Evolutionary conservation across 805 yeast genomes (phyloP), one percentile per base, ranked within the genome.

Genomic region (Ogataea trehalophila): DNA sequence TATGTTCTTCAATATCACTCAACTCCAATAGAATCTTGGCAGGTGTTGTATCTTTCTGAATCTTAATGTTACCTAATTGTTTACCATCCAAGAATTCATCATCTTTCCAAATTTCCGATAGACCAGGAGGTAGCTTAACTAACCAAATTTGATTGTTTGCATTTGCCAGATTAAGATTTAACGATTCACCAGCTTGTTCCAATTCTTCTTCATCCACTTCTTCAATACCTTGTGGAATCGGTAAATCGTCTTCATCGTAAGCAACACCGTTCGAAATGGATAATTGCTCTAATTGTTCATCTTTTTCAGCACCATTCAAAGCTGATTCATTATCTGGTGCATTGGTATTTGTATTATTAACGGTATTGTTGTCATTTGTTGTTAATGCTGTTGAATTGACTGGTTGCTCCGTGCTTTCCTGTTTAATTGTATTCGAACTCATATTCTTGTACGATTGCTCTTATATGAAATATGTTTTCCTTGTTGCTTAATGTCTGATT

Each of bases 61-160:
- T 86, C 60, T 86, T 80, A 35, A 94, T 87, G 56, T 80, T 82
- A 6, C 97, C 95, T 53, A 94, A 68, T 50, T 83, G 83, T 59
- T 84, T 82, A 6, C 96, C 97, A 45, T 79, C 75, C 43, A 85
- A 67, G 39, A 71, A 69, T 22, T 74, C 79, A 45, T 78, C 75
- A 52, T 84, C 75, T 45, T 81, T 76, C 96, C 97, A 89, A 54
- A 79, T 74, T 37, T 84, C 87, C 31, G 95, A 85, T 51, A 94
- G 70, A 60, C 89, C 89, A 60, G 87, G 81, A 1, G 99, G 98
- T 60, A 94, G 70, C 57, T 94, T 80, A 22, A 94, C 96, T 20
- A 94, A 72, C 99, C 98, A 94, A 38, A 94, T 83, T 56, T 89
- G 89, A 58, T 85, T 83, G 42, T 69, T 73, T 15, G 83, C 79